Evolutionary conservation across 176 grass and related monocot species (phyloP).

Genomic region (Areca catechu): DNA sequence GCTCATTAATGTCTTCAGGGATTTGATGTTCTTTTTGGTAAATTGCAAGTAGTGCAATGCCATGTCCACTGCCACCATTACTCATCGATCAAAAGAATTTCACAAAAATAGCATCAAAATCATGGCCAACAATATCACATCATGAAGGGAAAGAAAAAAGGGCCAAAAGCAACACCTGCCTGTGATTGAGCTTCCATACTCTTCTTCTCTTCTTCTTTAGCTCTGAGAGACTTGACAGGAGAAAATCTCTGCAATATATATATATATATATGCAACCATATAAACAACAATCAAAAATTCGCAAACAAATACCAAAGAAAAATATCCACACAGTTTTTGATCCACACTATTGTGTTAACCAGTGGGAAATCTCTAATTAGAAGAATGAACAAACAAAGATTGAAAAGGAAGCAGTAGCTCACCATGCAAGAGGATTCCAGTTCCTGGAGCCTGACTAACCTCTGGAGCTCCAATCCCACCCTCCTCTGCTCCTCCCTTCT

Average conservation of each 20-base stretch:
- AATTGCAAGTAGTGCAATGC: no score
- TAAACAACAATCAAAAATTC: no score
- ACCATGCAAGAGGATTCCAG: not conserved
- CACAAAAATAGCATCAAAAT: no score
- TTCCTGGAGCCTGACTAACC: slow-evolving; percentile 12
- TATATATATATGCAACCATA: no score
- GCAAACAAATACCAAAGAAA: not conserved
- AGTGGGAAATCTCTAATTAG: no score
- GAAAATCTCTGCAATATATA: not conserved
- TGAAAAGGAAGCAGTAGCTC: not conserved
- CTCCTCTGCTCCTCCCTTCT: slow-evolving; percentile 11
- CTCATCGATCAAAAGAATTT: no score
- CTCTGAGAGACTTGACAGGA: slow-evolving; percentile 5
- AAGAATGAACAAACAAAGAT: not conserved
- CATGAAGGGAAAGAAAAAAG: no score
- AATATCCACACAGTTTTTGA: not conserved
- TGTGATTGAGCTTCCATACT: not conserved
- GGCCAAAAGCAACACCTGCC: not conserved
- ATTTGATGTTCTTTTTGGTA: no score
- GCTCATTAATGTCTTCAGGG: no score
- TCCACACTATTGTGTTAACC: no score
- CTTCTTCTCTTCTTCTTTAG: slow-evolving; percentile 6
- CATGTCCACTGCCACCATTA: no score
- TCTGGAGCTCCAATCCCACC: slow-evolving; percentile 6
- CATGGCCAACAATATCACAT: no score